phyloP scores from a whole-genome alignment of 768 basidiomycete genomes.

The Russula vinacea region DNA sequence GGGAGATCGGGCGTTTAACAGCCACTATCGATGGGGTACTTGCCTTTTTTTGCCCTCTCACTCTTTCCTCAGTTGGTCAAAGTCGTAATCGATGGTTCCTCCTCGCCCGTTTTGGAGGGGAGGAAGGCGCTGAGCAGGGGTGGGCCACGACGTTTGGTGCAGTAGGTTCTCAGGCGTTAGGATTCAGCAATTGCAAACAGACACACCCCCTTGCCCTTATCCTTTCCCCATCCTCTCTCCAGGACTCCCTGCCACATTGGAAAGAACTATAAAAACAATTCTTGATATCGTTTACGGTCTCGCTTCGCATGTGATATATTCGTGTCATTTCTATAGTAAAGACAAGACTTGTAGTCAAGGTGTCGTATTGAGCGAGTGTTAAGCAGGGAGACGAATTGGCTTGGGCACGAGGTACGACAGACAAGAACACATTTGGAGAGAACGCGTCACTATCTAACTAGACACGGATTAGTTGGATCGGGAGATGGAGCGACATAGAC shows the following conservation, averaged over 20 bases:
- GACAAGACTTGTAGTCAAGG: too few relatives aligned
- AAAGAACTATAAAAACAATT: too few relatives aligned
- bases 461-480: constrained; percentile 5
- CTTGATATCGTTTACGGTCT: too few relatives aligned
- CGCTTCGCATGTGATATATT: neutral
- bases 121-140: neutral
- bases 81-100: constrained; percentile 9
- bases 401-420: neutral
- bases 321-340: neutral
- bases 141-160: neutral
- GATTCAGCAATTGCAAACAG: constrained; percentile 13
- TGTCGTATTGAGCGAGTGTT: neutral
- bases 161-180: neutral
- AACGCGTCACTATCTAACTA: neutral
- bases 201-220: neutral
- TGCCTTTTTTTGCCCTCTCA: neutral
- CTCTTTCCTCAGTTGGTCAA: neutral
- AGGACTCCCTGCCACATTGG: too few relatives aligned
- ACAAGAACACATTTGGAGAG: neutral
- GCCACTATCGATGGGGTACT: constrained; percentile 19
- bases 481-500: constrained; percentile 2
- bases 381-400: constrained; percentile 2
- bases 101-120: neutral
- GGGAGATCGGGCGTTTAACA: constrained; percentile 10
- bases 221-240: neutral